phyloP scores from a whole-genome alignment of 2,329 filamentous ascomycete species.

The Podosphaera xanthii region DNA sequence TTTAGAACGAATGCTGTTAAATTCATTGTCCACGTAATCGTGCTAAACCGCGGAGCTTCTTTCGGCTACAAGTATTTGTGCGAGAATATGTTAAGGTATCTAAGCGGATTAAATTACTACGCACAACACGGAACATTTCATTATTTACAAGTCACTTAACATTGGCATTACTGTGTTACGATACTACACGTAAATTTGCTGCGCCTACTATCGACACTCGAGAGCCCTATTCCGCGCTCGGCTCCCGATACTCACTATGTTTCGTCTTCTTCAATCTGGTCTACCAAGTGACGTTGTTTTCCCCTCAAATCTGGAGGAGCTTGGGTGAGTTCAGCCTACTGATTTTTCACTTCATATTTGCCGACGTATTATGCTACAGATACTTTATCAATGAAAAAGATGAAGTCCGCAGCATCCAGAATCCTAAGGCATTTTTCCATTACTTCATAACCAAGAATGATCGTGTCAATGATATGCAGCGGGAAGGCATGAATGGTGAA shows the following conservation, averaged over 20 bases:
- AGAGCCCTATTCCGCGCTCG: no score
- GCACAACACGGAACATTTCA: no score
- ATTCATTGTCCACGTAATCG: no score
- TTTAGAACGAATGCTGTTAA: no score
- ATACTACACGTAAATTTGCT: no score
- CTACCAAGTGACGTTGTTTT: constrained; percentile 51
- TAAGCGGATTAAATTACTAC: no score
- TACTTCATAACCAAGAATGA: constrained; percentile 51
- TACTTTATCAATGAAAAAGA: constrained; percentile 61
- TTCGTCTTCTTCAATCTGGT: constrained; percentile 42
- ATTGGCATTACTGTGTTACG: no score
- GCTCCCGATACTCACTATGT: constrained; percentile 31
- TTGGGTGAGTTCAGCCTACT: constrained; percentile 35
- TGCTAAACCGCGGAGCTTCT: no score
- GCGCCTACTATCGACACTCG: no score
- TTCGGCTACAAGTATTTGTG: no score
- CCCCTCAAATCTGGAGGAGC: constrained; percentile 36
- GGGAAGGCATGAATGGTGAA: constrained; percentile 51
- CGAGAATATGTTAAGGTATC: no score
- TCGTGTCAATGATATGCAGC: constrained; percentile 55
- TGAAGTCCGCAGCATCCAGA: constrained; percentile 45
- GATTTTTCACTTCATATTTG: not conserved
- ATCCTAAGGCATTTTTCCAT: constrained; percentile 49
- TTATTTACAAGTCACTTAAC: no score
- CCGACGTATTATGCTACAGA: constrained; percentile 20